Evolutionary conservation across 106 monocot genomes (phyloP), one percentile per base, ranked within the genome.

Genomic region (Alisma plantagoaquatica): DNA sequence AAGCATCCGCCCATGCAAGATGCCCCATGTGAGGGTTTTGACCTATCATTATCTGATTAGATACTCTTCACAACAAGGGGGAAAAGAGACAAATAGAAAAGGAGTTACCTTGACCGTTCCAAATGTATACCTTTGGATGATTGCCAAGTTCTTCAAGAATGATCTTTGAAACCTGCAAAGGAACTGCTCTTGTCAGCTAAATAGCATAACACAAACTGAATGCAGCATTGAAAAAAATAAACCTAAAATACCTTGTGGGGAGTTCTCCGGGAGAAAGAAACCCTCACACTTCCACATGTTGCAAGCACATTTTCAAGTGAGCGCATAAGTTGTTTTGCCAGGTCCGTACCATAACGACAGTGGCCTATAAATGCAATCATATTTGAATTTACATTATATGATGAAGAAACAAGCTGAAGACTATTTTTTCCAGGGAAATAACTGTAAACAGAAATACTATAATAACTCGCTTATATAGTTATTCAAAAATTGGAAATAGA

Each of bases 1-100:
- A 99, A 14, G 98, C 90, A 90, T 99, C 90, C 22, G 76, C 98
- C 98, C 98, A 99, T 57, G 98, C 98, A 9, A 99, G 76, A 72
- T 99, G 98, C 17, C 98, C 98, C 86, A 99, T 74, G 59, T 99
- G 98, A 3, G 98, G 98, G 32, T 99, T 99, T 27, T 74, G 71
- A 46, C 72, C 98, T 98, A 65, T 43, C 49, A 59, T n/a, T 35
- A 31, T 44, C 29, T 16, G 28, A 38, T n/a, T n/a, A n/a, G n/a
- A n/a, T n/a, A n/a, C n/a, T n/a, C n/a, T n/a, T n/a, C n/a, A n/a
- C n/a, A n/a, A n/a, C n/a, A n/a, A n/a, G n/a, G n/a, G n/a, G n/a
- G n/a, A 57, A 21, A 28, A 29, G 43, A 27, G 26, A 27, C 12
- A 10, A 15, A 29, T 27, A 15, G 15, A 15, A 32, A 24, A 10